Base-by-base conservation (phyloP, 345 rosid species). In the Durio zibethinus region DNA sequence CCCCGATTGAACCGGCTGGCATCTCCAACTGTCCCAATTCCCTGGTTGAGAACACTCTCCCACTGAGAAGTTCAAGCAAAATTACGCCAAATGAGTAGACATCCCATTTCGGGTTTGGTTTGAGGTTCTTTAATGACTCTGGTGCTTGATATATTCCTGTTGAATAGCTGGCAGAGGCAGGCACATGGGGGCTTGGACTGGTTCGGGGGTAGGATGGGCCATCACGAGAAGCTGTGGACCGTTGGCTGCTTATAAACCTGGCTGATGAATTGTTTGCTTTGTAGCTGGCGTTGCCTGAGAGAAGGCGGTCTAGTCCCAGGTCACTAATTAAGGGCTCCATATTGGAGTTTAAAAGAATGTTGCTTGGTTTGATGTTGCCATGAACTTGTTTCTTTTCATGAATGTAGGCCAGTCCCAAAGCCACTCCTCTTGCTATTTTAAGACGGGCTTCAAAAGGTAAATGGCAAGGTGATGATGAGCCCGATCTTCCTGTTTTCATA, bases 381-480 rank as follows among this genome's bases (percentile, higher is more conserved):
- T 95, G 99, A 31, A 87, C 91, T 7, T 82, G 86, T 75, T 93
- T 95, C 88, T 90, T 93, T 72, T 93, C 97, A 31, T 89, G 94
- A 74, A 95, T 80, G 88, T 85, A 88, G 78, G 91, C 86, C 6
- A 95, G 74, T 11, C 97, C 98, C 25, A 91, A 80, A 36, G 97
- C 98, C 29, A 93, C 73, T 70, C 98, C 98, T 85, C 84, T 85
- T 61, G 91, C 97, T 78, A 95, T 92, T 88, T 88, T 92, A 45
- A 93, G 76, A 83, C 98, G 88, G 57, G 84, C 77, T 45, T 90
- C 89, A 2, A 90, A 80, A 20, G 90, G 38, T 23, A 93, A 84
- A 77, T 79, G 82, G 63, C 73, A 81, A 23, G 92, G 92, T 4
- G 90, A 84, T 9, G 90, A 84, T 7, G 94, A 80, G 18, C 89